Evolutionary conservation across 1,139 yeast genomes (phyloP), one percentile per base, ranked within the genome.

Genomic region (Candida sp.): DNA sequence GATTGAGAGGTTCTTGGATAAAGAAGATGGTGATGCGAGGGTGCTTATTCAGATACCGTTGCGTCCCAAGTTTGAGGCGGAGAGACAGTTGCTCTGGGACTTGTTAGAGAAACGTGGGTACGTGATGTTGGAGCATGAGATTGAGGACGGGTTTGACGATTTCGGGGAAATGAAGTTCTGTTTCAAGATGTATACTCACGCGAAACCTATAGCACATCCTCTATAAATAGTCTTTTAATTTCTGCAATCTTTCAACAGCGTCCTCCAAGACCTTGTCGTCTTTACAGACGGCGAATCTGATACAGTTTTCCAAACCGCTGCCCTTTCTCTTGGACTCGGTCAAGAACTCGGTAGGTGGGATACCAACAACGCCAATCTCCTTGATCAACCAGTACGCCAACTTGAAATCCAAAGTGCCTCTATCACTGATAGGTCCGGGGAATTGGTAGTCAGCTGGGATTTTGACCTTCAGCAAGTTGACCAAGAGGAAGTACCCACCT

Each of bases 211-310:
- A 49, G 26, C 37, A 27, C 32, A 26, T 32, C 40, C 30, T 47
- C 46, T 62, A 75, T 56, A 84, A 70, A 68, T 86, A 90, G 49
- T 88, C 72, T 71, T 88, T 88, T 62, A 94, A 80, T 42, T 80
- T 81, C 60, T 80, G 76, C 58, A 94, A 80, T 71, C 93, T 85
- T 52, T 76, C 80, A 22, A 88, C 96, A 0, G 98, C 98, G 58
- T 88, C 91, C 57, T 84, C 84, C 58, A 94, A 79, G 54, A 90
- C 77, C 4, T 74, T 76, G 65, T 94, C 96, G 61, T 89, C 97
- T 73, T 94, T 94, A 77, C 99, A 94, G 17, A 94, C 96, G 12
- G 99, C 98, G 69, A 94, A 93, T 66, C 99, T 84, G 55, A 94
- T 76, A 66, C 92, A 84, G 60, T 90, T 88, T 65, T 92, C 97